Evolutionary conservation across 2,329 filamentous ascomycete species (phyloP).

Genomic region (Nemania sp.): DNA sequence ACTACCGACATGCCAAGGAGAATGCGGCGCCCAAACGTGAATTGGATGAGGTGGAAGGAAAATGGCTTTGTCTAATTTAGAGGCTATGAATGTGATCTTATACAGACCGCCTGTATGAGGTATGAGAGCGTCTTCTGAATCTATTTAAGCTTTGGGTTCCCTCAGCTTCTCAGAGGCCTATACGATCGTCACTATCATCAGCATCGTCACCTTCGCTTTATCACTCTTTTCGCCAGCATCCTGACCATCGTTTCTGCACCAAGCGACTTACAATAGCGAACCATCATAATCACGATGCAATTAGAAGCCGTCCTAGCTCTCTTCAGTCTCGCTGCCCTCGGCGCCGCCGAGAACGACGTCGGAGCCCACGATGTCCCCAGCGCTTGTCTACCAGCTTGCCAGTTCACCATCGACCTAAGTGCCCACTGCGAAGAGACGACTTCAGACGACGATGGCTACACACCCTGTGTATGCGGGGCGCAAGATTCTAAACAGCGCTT

Average conservation of each 20-base stretch:
- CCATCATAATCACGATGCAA: constrained; percentile 12
- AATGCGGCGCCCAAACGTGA: too few relatives aligned
- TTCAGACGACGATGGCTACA: constrained; percentile 22
- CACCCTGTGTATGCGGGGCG: constrained; percentile 23
- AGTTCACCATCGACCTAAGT: constrained; percentile 28
- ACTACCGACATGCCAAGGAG: constrained; percentile 14
- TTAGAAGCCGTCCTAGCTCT: constrained; percentile 6
- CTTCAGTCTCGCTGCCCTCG: constrained; percentile 16
- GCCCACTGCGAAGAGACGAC: constrained; percentile 25
- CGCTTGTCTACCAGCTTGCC: constrained; percentile 23
- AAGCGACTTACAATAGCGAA: not conserved
- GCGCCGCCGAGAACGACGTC: constrained; percentile 28
- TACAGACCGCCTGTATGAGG: too few relatives aligned
- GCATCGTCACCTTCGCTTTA: not conserved
- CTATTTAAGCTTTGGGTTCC: constrained; percentile 11
- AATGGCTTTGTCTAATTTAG: too few relatives aligned
- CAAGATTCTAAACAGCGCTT: constrained; percentile 15
- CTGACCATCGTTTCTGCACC: not conserved
- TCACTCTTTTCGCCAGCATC: not conserved
- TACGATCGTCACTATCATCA: not conserved
- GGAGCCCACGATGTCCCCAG: constrained; percentile 23
- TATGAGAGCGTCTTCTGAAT: too few relatives aligned
- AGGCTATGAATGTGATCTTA: too few relatives aligned
- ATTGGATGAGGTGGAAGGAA: too few relatives aligned
- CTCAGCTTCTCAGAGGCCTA: not conserved